Percentiles rank a stretch among this genome's conserved stretches.
Evolutionary conservation across 192 early-diverging fungal genomes (phyloP).

Genomic region (Coemansia sp.): DNA sequence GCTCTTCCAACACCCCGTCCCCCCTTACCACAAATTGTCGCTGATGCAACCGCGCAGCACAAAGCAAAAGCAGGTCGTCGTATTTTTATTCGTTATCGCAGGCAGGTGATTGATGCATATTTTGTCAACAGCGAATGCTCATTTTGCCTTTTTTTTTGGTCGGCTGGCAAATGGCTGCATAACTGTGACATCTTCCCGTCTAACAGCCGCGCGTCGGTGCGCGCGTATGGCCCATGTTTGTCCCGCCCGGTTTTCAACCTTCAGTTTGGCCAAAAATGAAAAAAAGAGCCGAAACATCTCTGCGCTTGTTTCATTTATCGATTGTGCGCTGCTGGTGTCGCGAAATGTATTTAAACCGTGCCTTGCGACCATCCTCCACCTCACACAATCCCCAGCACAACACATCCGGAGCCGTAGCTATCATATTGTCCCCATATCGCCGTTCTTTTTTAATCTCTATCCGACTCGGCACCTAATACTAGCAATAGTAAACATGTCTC

Average conservation of each 20-base stretch:
- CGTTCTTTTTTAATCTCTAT: background rate
- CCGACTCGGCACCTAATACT: background rate
- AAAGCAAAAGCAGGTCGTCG: background rate
- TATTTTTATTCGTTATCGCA: background rate
- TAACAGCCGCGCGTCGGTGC: background rate
- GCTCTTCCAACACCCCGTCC: background rate
- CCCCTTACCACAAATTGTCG: background rate
- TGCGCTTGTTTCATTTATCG: background rate
- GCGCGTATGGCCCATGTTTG: too few species aligned
- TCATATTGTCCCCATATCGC: background rate
- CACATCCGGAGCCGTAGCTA: background rate
- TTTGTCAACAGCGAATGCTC: background rate
- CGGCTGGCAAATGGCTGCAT: background rate
- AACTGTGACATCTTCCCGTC: too few species aligned
- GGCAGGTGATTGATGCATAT: background rate
- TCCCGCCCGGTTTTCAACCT: too few species aligned
- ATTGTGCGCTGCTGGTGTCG: background rate
- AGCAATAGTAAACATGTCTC: background rate
- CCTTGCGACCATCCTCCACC: background rate
- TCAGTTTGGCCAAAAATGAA: background rate
- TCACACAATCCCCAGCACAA: too few species aligned
- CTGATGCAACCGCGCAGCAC: background rate
- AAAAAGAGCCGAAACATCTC: background rate
- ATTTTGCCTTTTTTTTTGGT: background rate
- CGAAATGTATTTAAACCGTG: conserved; percentile 1